Percentiles rank a stretch among this genome's conserved stretches.
phyloP scores from a whole-genome alignment of 1,139 yeast species.

The Kluyveromyces sp. region DNA sequence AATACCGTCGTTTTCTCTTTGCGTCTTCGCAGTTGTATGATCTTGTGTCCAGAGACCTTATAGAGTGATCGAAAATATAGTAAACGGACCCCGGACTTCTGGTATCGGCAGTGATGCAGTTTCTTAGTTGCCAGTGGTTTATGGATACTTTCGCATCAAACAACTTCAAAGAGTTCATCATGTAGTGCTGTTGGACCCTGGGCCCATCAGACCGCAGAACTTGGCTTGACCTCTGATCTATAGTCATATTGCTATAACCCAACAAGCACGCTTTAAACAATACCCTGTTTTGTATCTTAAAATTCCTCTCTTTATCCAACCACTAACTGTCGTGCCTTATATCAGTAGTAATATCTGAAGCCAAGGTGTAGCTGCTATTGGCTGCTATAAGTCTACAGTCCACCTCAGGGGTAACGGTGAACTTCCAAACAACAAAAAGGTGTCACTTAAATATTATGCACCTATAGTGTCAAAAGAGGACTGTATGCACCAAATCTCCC shows the following conservation, averaged over 20 bases:
- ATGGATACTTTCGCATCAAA: conserved; percentile 31
- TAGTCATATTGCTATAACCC: conserved; percentile 10
- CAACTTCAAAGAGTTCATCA: conserved; percentile 30
- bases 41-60: conserved; percentile 40
- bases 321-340: too few relatives aligned
- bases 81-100: conserved; percentile 37
- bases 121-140: conserved; percentile 86
- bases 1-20: conserved; percentile 23
- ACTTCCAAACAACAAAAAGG: background rate
- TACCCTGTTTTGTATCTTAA: too few relatives aligned
- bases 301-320: too few relatives aligned
- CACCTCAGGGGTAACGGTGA: background rate
- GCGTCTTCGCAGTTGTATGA: conserved; percentile 7
- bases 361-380: too few relatives aligned
- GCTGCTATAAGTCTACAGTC: background rate
- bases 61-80: conserved; percentile 43
- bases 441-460: too few relatives aligned
- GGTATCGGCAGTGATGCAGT: conserved; percentile 51
- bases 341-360: too few relatives aligned
- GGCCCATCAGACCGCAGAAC: background rate
- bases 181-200: conserved; percentile 26
- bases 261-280: too few relatives aligned
- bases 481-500: too few relatives aligned
- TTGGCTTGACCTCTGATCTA: conserved; percentile 4
- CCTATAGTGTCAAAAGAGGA: too few relatives aligned